Evolutionary conservation across 106 monocot genomes (phyloP).

Genomic region (Chionographis japonica): DNA sequence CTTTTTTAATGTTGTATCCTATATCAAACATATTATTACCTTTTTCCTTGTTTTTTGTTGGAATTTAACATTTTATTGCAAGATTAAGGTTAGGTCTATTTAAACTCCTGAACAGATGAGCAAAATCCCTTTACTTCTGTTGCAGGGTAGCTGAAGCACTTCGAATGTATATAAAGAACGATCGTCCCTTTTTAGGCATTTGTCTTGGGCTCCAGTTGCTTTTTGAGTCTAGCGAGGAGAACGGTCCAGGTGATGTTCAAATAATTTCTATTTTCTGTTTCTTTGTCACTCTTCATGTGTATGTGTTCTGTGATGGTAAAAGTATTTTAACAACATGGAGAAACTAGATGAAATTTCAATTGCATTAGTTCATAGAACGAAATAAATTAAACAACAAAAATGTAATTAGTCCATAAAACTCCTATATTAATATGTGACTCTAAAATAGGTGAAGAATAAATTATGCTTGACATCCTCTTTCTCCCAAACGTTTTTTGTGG

Average conservation of each 20-base stretch:
- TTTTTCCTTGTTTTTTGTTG: no score
- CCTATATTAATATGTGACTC: background rate
- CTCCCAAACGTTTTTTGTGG: no score
- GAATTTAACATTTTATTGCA: background rate
- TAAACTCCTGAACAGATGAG: background rate
- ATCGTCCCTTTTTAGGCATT: conserved; percentile 86
- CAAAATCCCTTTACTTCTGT: background rate
- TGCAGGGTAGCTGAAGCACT: conserved; percentile 82
- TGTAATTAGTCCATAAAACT: background rate
- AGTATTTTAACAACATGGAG: background rate
- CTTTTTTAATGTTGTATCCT: no score
- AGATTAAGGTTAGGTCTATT: background rate
- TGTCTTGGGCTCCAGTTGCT: conserved; percentile 94
- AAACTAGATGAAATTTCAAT: no score
- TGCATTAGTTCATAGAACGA: no score
- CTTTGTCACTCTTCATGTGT: background rate
- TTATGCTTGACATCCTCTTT: no score
- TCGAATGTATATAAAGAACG: conserved; percentile 55
- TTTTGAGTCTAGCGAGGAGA: conserved; percentile 94
- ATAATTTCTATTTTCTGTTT: background rate
- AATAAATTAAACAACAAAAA: no score
- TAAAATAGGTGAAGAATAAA: no score
- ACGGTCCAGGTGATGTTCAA: conserved; percentile 59
- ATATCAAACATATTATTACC: no score
- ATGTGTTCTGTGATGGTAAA: no score